Evolutionary conservation across 2,329 filamentous ascomycete genomes (phyloP).

Genomic region (Seiridium unicorne): DNA sequence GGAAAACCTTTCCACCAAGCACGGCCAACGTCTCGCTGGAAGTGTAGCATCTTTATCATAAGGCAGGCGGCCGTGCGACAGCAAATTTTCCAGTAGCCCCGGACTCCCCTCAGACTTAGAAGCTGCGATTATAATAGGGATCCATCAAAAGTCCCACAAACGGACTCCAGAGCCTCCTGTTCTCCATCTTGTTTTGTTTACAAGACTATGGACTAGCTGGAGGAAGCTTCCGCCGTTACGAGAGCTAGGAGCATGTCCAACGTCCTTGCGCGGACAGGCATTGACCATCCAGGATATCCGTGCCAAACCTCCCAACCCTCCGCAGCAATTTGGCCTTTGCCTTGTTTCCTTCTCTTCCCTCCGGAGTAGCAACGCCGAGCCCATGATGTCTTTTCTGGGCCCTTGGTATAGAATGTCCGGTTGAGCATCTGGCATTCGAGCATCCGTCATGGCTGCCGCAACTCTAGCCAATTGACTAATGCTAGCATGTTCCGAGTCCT

Average conservation of each 20-base stretch:
- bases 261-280: constrained; percentile 3
- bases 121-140: constrained; percentile 1
- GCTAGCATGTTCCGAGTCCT: neutral
- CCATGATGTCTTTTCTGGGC: neutral
- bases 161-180: neutral
- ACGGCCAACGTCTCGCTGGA: neutral
- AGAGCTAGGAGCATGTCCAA: neutral
- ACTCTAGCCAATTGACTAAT: too few relatives aligned
- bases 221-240: neutral
- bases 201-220: neutral
- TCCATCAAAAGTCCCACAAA: constrained; percentile 1
- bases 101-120: neutral
- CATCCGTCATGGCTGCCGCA: too few relatives aligned
- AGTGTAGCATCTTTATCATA: neutral
- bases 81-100: neutral
- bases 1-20: constrained; percentile 5
- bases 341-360: neutral
- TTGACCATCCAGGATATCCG: constrained; percentile 3
- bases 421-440: too few relatives aligned
- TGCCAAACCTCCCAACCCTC: neutral
- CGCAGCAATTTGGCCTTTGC: neutral
- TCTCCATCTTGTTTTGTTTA: constrained; percentile 8
- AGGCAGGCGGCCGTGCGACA: constrained; percentile 1
- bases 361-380: neutral
- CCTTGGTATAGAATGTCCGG: neutral